phyloP scores from a whole-genome alignment of 192 early-diverging fungal species.

The Jimgerdemannia lactiflua region DNA sequence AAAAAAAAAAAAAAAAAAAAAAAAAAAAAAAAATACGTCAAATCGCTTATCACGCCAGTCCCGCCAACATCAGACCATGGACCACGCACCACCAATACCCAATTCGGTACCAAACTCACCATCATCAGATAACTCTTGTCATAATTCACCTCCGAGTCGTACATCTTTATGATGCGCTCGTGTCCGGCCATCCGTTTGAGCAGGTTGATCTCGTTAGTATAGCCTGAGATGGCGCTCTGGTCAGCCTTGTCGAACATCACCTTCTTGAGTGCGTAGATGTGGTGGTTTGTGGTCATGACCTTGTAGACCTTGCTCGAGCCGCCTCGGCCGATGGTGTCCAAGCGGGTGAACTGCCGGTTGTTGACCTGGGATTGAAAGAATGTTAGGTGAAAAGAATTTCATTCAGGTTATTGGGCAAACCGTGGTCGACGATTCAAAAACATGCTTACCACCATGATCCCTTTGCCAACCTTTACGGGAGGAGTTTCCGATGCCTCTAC shows the following conservation, averaged over 20 bases:
- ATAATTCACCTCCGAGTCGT: conserved; percentile 70
- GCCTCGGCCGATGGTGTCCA: conserved; percentile 72
- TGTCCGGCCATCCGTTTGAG: conserved; percentile 62
- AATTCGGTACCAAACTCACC: conserved; percentile 40
- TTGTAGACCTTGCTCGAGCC: conserved; percentile 92
- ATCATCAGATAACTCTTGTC: conserved; percentile 59
- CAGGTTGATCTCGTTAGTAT: conserved; percentile 82
- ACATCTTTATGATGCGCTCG: conserved; percentile 75
- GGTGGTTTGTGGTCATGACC: conserved; percentile 61
- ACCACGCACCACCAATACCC: not conserved
- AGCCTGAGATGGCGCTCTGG: conserved; percentile 60
- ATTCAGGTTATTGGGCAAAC: too few species aligned
- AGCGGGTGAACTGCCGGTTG: conserved; percentile 39
- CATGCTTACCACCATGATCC: too few species aligned
- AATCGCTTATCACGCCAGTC: not conserved
- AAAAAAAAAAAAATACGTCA: not conserved
- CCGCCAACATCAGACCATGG: not conserved
- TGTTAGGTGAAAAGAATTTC: not conserved
- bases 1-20: too few species aligned
- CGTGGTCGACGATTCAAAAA: too few species aligned
- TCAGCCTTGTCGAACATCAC: conserved; percentile 75
- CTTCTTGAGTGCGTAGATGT: conserved; percentile 80
- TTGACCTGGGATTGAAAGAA: conserved; percentile 30
- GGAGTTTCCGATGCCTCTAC: too few species aligned
- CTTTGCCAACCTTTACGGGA: too few species aligned